Base-by-base conservation (phyloP, 306 rosid genomes). In the Echinosophora koreensis region DNA sequence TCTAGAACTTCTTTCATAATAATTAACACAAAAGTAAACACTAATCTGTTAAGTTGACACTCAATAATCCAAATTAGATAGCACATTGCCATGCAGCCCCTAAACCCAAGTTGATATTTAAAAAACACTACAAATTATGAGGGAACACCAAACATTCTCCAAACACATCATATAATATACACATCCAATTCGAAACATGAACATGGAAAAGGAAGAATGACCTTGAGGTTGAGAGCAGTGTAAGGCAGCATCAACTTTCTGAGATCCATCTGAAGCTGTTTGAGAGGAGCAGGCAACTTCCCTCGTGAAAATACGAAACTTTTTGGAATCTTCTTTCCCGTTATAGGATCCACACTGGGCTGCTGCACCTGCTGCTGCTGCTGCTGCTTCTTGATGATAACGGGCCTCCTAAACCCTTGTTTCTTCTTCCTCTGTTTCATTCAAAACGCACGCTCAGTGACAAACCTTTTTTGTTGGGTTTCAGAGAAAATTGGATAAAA, bases 251-350 rank as follows among this genome's bases (percentile, higher is more conserved):
- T 89, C 54, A 92, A 77, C 81, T 96, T 91, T 77, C 97, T 91
- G 80, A 92, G 87, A 82, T 96, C 99, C 90, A 88, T 87, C 69
- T 92, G 92, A 77, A 92, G 97, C 49, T 91, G 96, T 88, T 63
- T 91, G 65, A 95, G 96, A 69, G 98, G 81, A 74, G 80, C 92
- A 63, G 99, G 96, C 71, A 95, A 73, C 81, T 87, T 92, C 56
- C 96, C 97, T 80, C 97, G 84, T 0, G 93, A 69, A 78, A 95
- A 91, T 61, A 92, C 97, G 73, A 92, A 88, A 84, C 97, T 95
- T 77, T 85, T 89, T 0, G 99, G 99, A 62, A 95, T 89, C 83
- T 95, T 95, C 89, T 90, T 91, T 59, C 99, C 99, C 0, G 98
- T 91, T 39, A 96, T 82, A 55, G 90, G 97, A 78, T 96, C 99